Conservation (phyloP, 306 rosid species). For the Prunus mira region DNA sequence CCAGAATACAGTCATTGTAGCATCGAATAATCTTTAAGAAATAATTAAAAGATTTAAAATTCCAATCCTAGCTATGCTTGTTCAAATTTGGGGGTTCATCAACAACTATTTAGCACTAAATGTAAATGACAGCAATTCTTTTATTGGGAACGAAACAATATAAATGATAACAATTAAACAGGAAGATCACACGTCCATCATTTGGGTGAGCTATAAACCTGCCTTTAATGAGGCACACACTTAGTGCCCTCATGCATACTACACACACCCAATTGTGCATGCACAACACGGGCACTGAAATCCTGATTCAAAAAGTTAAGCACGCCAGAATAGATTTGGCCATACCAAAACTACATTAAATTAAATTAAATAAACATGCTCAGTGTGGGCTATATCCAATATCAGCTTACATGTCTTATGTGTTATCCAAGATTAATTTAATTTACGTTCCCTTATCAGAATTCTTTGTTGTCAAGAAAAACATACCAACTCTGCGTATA, state of each 20-base stretch:
- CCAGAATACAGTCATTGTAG: not conserved
- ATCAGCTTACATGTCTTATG: not conserved
- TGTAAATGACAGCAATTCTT: not conserved
- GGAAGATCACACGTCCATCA: not conserved
- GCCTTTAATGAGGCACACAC: not conserved
- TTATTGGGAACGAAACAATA: not conserved
- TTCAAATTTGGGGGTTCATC: not conserved
- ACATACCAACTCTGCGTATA: conserved; percentile 80
- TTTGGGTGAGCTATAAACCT: not conserved
- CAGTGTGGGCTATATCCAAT: not conserved
- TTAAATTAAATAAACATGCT: not conserved
- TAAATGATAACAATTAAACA: not conserved
- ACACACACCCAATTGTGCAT: not conserved
- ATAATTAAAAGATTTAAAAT: not conserved
- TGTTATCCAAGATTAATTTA: not conserved
- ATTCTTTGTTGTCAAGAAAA: not conserved
- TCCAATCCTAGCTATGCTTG: not conserved
- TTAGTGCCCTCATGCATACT: not conserved
- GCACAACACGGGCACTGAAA: not conserved
- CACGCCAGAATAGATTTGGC: not conserved
- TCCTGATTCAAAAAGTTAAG: not conserved
- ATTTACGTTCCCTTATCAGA: conserved; percentile 3
- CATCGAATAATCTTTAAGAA: not conserved
- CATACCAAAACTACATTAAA: not conserved
- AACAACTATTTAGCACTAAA: not conserved